Evolutionary conservation across 345 rosid species (phyloP).

Genomic region (Passiflora organensis): DNA sequence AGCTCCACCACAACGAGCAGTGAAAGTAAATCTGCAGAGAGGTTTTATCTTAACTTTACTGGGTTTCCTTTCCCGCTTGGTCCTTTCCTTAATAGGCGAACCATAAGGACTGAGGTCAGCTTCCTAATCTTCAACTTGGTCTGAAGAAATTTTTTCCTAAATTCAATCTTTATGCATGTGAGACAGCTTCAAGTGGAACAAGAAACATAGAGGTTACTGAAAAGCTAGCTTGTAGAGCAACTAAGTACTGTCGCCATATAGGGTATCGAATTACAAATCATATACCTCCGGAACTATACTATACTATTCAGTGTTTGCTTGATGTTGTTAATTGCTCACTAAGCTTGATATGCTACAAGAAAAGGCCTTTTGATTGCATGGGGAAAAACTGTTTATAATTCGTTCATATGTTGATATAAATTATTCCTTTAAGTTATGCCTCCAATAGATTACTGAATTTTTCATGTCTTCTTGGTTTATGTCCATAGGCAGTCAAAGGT

Average conservation of each 20-base stretch:
- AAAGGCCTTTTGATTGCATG: not conserved
- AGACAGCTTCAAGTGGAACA: too few relatives aligned
- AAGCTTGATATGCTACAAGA: not conserved
- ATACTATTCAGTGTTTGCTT: too few relatives aligned
- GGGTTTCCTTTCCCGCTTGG: conserved; percentile 98
- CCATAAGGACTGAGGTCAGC: conserved; percentile 77
- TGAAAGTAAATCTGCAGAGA: conserved; percentile 26
- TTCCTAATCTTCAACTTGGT: conserved; percentile 7
- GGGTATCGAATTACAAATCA: too few relatives aligned
- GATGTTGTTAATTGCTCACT: not conserved
- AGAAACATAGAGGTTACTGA: too few relatives aligned
- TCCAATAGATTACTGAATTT: not conserved
- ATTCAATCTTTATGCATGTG: too few relatives aligned
- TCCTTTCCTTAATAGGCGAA: conserved; percentile 87
- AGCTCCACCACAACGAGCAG: conserved; percentile 20
- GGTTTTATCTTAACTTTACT: conserved; percentile 77
- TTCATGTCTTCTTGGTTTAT: not conserved
- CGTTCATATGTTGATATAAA: not conserved
- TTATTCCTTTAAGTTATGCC: not conserved
- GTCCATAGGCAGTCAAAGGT: conserved; percentile 70
- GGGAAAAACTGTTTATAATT: not conserved
- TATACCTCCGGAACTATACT: too few relatives aligned
- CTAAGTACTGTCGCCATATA: too few relatives aligned
- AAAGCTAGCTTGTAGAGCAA: too few relatives aligned
- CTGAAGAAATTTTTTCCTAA: not conserved